Evolutionary conservation across 805 yeast genomes (phyloP).

Genomic region (Starmerella bombicola): DNA sequence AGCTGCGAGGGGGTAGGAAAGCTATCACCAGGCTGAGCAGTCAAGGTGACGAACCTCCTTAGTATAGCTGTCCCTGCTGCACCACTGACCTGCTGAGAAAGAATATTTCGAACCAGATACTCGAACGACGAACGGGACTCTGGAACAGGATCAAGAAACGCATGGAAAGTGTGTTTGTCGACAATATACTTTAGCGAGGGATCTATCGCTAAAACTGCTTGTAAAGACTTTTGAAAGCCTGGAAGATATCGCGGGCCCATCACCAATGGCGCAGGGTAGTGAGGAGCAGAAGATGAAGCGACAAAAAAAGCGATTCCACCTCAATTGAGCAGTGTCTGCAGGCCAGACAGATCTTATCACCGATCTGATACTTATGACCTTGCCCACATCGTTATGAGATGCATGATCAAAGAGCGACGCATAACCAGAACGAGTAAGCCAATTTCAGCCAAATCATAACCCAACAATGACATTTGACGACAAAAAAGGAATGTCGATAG

Average conservation of each 20-base stretch:
- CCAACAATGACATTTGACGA: constrained; percentile 19
- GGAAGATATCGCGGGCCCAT: constrained; percentile 5
- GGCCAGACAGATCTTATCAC: too few species aligned
- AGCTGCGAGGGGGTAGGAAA: constrained; percentile 46
- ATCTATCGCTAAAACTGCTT: constrained; percentile 18
- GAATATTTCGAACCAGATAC: constrained; percentile 23
- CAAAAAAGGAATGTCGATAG: constrained; percentile 23
- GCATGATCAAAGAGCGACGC: too few species aligned
- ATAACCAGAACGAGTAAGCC: too few species aligned
- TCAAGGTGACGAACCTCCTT: constrained; percentile 33
- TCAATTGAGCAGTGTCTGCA: too few species aligned
- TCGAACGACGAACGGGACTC: constrained; percentile 18
- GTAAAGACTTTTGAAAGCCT: constrained; percentile 15
- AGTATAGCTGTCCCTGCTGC: constrained; percentile 63
- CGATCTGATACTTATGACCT: too few species aligned
- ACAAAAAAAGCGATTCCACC: too few species aligned
- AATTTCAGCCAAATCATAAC: too few species aligned
- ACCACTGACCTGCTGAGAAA: constrained; percentile 38
- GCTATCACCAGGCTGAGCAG: constrained; percentile 21
- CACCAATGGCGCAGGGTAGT: too few species aligned
- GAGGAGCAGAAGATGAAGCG: too few species aligned
- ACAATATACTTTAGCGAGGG: constrained; percentile 17
- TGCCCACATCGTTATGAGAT: too few species aligned
- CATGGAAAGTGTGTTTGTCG: constrained; percentile 16
- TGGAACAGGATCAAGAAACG: constrained; percentile 11